These are phyloP conservation scores for Capsaspora owczarzaki DNA, from an alignment of 78 protist species.

Conservation along the genomic window DNA sequence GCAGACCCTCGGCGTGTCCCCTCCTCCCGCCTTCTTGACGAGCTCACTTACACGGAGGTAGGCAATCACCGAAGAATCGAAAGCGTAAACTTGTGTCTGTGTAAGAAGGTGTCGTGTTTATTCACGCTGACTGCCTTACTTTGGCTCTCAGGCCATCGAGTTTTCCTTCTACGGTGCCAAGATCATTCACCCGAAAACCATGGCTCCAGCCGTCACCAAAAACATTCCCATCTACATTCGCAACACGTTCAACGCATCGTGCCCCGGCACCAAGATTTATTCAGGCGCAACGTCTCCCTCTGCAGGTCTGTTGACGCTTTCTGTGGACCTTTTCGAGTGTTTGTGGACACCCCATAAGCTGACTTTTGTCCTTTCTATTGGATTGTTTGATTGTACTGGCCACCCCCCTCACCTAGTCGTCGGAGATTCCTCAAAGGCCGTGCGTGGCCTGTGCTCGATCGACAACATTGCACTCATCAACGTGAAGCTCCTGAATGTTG, in stretches of 20 bases:
- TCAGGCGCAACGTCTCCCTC: not conserved
- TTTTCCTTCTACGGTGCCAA: slow-evolving; percentile 51
- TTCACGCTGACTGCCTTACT: not conserved
- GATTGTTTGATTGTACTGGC: not conserved
- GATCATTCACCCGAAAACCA: slow-evolving; percentile 42
- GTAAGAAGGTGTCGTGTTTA: not conserved
- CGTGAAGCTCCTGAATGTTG: not conserved
- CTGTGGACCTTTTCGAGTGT: no score
- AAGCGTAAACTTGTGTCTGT: no score
- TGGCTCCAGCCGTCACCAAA: slow-evolving; percentile 42
- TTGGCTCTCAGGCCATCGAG: slow-evolving; percentile 10
- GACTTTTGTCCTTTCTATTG: not conserved
- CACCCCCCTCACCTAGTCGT: not conserved
- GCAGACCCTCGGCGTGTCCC: slow-evolving; percentile 49
- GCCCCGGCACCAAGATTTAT: slow-evolving; percentile 25
- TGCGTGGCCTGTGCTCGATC: not conserved
- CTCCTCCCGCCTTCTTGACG: slow-evolving; percentile 31
- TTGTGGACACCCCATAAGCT: no score
- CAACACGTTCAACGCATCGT: slow-evolving; percentile 34
- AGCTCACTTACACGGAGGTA: slow-evolving; percentile 43
- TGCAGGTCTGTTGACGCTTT: not conserved
- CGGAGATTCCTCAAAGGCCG: not conserved
- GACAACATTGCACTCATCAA: not conserved
- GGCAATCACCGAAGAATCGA: no score
- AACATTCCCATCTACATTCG: slow-evolving; percentile 34